These are phyloP conservation scores for Lenzites betulinus DNA, from an alignment of 768 basidiomycete genomes.

Conservation along the genomic window DNA sequence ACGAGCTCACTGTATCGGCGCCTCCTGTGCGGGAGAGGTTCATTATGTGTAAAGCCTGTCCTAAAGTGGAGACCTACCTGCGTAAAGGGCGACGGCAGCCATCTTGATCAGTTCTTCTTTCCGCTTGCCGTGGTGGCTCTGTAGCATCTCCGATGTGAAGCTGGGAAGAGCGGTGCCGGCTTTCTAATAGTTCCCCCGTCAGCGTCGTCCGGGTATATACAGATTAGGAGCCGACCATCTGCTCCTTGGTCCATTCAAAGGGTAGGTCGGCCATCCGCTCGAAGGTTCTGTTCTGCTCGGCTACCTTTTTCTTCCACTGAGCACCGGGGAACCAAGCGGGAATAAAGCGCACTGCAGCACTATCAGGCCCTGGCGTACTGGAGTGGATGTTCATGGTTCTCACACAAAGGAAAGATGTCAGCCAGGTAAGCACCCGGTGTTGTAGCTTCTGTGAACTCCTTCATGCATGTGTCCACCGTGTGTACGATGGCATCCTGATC, in stretches of 20 bases:
- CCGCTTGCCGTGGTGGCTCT: slow-evolving; percentile 5
- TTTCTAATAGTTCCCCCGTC: slow-evolving; percentile 12
- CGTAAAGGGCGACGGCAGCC: slow-evolving; percentile 19
- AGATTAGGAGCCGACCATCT: slow-evolving; percentile 29
- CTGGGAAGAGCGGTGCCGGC: slow-evolving; percentile 23
- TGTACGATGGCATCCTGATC: slow-evolving; percentile 29
- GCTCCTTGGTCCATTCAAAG: slow-evolving; percentile 34
- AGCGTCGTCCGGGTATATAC: not conserved
- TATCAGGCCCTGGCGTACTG: not conserved
- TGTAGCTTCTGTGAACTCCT: slow-evolving; percentile 25
- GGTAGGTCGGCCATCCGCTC: slow-evolving; percentile 29
- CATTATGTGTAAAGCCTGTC: not conserved
- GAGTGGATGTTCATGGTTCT: slow-evolving; percentile 5
- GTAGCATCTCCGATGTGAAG: slow-evolving; percentile 22
- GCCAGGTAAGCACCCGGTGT: slow-evolving; percentile 39
- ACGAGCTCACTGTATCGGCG: slow-evolving; percentile 23
- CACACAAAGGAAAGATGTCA: slow-evolving; percentile 35
- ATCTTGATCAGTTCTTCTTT: slow-evolving; percentile 20
- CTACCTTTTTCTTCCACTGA: slow-evolving; percentile 36
- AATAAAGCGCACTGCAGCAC: slow-evolving; percentile 34
- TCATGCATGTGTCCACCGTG: slow-evolving; percentile 29
- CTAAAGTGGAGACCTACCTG: slow-evolving; percentile 9
- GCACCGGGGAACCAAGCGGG: slow-evolving; percentile 46
- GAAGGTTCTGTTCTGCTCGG: slow-evolving; percentile 26
- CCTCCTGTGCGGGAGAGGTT: slow-evolving; percentile 10